Conservation (phyloP, 1,284 basidiomycete species). For the Ceraceosorus guamensis region DNA sequence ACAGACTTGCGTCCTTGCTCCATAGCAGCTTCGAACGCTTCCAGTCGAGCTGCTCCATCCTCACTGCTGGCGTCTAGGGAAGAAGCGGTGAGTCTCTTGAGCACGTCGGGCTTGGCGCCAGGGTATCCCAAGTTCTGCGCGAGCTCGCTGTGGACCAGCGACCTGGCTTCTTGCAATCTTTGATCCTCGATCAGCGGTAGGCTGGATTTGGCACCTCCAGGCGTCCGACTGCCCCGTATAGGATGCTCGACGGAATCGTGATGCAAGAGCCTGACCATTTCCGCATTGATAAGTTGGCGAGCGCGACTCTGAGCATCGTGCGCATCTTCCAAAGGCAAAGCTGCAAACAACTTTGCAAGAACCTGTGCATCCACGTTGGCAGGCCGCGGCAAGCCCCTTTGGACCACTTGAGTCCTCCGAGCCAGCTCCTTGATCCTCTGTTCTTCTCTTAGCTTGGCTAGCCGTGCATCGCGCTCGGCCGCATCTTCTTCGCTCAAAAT, state of each 20-base stretch:
- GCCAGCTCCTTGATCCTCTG: conserved; percentile 60
- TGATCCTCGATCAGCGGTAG: conserved; percentile 75
- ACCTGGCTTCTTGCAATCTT: conserved; percentile 65
- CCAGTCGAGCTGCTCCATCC: conserved; percentile 62
- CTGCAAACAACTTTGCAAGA: conserved; percentile 54
- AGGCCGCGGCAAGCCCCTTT: conserved; percentile 76
- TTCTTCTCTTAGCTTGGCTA: conserved; percentile 59
- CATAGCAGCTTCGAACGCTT: conserved; percentile 53
- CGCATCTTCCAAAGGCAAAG: conserved; percentile 41
- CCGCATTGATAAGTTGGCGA: conserved; percentile 65
- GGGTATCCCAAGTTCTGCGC: conserved; percentile 74
- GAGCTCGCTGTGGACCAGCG: conserved; percentile 70
- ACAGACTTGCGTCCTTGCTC: conserved; percentile 51
- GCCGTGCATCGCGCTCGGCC: conserved; percentile 76
- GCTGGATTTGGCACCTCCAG: conserved; percentile 65
- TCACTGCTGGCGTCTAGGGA: conserved; percentile 15
- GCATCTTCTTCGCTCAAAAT: conserved; percentile 58
- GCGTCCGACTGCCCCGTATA: conserved; percentile 70
- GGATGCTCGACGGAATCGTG: conserved; percentile 86
- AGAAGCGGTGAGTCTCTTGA: conserved; percentile 52
- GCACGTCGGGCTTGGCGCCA: conserved; percentile 67
- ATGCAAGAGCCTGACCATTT: conserved; percentile 70
- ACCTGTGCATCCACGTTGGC: conserved; percentile 67
- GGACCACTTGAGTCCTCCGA: conserved; percentile 72
- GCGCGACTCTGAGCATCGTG: conserved; percentile 51